phyloP scores from a whole-genome alignment of 2,329 filamentous ascomycete species.

The Trichoderma cornu-damae region DNA sequence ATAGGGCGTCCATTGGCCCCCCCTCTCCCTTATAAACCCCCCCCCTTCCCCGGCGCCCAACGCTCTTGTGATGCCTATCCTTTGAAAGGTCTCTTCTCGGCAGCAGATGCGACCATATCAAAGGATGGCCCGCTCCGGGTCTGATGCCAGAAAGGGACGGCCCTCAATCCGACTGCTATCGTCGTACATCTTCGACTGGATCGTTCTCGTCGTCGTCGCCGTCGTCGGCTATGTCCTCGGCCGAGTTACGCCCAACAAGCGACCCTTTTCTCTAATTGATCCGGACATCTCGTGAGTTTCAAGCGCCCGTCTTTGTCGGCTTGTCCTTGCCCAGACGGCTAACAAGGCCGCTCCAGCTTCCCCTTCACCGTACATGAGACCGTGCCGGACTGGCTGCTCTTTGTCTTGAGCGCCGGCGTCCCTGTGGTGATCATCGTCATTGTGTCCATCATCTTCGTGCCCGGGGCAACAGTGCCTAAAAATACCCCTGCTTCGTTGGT shows the following conservation, averaged over 20 bases:
- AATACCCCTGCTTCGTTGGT: conserved; percentile 59
- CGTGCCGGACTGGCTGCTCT: conserved; percentile 61
- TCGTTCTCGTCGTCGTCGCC: conserved; percentile 57
- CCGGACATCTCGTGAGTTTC: conserved; percentile 61
- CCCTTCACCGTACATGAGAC: conserved; percentile 67
- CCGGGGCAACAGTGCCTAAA: conserved; percentile 61
- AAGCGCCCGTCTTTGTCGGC: not conserved
- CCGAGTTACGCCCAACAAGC: conserved; percentile 56
- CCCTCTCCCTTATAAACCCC: conserved; percentile 1
- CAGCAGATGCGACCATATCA: conserved; percentile 27
- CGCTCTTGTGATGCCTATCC: not conserved
- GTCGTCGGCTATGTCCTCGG: conserved; percentile 56
- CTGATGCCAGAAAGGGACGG: conserved; percentile 22
- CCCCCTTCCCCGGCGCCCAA: not conserved
- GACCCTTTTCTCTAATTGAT: conserved; percentile 66
- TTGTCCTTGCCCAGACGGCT: conserved; percentile 13
- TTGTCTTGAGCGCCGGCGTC: conserved; percentile 56
- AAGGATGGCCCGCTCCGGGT: conserved; percentile 27
- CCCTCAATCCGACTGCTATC: conserved; percentile 40
- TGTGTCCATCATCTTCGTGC: conserved; percentile 65
- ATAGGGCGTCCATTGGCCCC: not conserved
- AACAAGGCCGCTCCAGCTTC: conserved; percentile 44
- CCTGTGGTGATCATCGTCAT: conserved; percentile 65
- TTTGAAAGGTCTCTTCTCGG: not conserved
- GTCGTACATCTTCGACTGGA: conserved; percentile 74